phyloP scores from a whole-genome alignment of 1,139 yeast genomes.

The Debaryomyces sp. region DNA sequence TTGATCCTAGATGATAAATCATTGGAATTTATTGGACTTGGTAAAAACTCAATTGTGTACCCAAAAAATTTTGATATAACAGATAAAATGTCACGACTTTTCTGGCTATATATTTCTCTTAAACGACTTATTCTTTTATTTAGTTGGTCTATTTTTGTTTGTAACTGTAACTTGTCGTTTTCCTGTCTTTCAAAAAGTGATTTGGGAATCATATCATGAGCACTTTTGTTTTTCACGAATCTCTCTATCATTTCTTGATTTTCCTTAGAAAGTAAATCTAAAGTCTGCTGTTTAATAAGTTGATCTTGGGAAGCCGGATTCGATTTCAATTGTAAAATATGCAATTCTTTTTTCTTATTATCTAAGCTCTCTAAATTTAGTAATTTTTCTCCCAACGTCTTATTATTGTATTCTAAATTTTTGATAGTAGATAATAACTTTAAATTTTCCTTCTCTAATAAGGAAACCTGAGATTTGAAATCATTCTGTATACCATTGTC shows the following conservation, averaged over 20 bases:
- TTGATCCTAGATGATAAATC: conserved; percentile 56
- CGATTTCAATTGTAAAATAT: conserved; percentile 63
- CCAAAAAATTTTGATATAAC: conserved; percentile 74
- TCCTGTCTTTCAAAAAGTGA: conserved; percentile 68
- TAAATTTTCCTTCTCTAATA: conserved; percentile 46
- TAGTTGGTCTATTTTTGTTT: conserved; percentile 52
- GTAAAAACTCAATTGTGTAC: conserved; percentile 70
- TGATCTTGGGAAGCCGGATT: conserved; percentile 75
- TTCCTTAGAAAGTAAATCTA: conserved; percentile 59
- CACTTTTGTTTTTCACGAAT: conserved; percentile 18
- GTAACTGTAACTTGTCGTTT: conserved; percentile 53
- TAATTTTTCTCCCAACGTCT: conserved; percentile 36
- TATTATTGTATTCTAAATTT: conserved; percentile 35
- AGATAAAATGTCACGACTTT: conserved; percentile 73
- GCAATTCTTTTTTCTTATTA: conserved; percentile 39
- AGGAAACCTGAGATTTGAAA: conserved; percentile 28
- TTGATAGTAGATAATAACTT: conserved; percentile 41
- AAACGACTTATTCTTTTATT: conserved; percentile 63
- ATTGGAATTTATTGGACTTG: conserved; percentile 57
- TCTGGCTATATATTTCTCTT: conserved; percentile 64
- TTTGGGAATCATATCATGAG: conserved; percentile 47
- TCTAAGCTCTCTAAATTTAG: conserved; percentile 27
- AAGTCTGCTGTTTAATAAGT: conserved; percentile 54
- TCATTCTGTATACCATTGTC: conserved; percentile 24
- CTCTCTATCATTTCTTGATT: conserved; percentile 54